Base-by-base conservation (phyloP, 257 asterid genomes). In the Handroanthus guayacan region DNA sequence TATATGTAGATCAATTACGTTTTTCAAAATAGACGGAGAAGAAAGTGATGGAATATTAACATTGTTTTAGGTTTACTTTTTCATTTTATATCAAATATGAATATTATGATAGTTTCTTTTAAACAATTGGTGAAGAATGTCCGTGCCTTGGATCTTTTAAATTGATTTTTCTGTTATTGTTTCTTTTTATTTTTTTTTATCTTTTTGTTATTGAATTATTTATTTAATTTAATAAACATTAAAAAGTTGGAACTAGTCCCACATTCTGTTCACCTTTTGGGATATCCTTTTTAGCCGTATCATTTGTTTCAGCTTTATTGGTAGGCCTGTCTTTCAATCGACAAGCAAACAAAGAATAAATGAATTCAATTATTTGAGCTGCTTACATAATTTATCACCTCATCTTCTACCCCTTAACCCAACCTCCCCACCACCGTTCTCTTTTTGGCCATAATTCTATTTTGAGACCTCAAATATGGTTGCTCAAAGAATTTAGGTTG, bases 291-390 rank as follows among this genome's bases (percentile, higher is more conserved):
- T 54, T 12, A 34, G 3, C 16, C 43, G 31, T 66, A 36, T 43
- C 4, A 76, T 67, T 76, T 56, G 64, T 2, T 77, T 58, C 64
- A 50, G 18, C 64, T 60, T 48, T 37, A 14, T 57, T 25, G 39
- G 75, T 56, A 4, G 71, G 75, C 75, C 75, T 38, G 38, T 65
- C 39, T 65, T 14, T 62, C 31, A 48, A 51, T 73, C 18, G 25
- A 44, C 16, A 74, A 12, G 16, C 56, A 48, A 51, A 5, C 54
- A 62, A 47, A 17, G 2, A 63, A 60, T 73, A 14, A 54, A 47
- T 62, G 44, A 50, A 69, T 14, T 69, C 16, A 51, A 69, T 16
- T 69, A 69, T 52, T 69, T 51, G 47, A 34, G 48, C 51, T 39
- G 12, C 13, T 63, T 9, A 9, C 7, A 43, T 17, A 41, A 8